These are phyloP conservation scores for Pleurotus ostreatus DNA, from an alignment of 768 basidiomycete genomes.

Conservation along the genomic window DNA sequence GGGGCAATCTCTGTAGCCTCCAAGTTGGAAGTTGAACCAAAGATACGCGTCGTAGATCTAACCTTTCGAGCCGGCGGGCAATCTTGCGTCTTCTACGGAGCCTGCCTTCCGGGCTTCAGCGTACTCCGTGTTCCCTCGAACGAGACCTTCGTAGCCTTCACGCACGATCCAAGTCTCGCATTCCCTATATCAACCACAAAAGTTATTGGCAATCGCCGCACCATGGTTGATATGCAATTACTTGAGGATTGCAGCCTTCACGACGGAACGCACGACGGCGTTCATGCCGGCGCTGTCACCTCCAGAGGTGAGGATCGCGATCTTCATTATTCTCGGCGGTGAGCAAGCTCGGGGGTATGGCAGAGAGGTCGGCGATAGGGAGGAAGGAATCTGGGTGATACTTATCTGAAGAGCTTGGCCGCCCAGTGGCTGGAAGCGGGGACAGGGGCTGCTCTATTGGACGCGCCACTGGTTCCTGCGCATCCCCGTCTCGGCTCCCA, in stretches of 20 bases:
- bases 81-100: slow-evolving; percentile 19
- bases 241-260: slow-evolving; percentile 90
- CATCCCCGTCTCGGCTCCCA: too few relatives aligned
- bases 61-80: slow-evolving; percentile 17
- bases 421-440: too few relatives aligned
- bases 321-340: slow-evolving; percentile 53
- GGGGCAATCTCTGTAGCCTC: background rate
- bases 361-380: slow-evolving; percentile 7
- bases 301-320: slow-evolving; percentile 92
- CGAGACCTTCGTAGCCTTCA: slow-evolving; percentile 97
- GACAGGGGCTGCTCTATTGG: too few relatives aligned
- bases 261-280: slow-evolving; percentile 89
- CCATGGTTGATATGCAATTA: slow-evolving; percentile 30
- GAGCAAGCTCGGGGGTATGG: background rate
- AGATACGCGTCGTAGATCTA: slow-evolving; percentile 9
- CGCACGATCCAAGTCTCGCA: slow-evolving; percentile 96
- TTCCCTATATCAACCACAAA: slow-evolving; percentile 50
- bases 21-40: slow-evolving; percentile 24
- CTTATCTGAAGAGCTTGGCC: too few relatives aligned
- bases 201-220: background rate
- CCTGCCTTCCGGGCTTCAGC: slow-evolving; percentile 16
- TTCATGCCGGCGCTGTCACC: slow-evolving; percentile 99
- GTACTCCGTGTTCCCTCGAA: slow-evolving; percentile 73
- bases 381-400: background rate
- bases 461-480: too few relatives aligned